Conservation (phyloP, 2,329 filamentous ascomycete genomes). For the Alternaria gaisen region DNA sequence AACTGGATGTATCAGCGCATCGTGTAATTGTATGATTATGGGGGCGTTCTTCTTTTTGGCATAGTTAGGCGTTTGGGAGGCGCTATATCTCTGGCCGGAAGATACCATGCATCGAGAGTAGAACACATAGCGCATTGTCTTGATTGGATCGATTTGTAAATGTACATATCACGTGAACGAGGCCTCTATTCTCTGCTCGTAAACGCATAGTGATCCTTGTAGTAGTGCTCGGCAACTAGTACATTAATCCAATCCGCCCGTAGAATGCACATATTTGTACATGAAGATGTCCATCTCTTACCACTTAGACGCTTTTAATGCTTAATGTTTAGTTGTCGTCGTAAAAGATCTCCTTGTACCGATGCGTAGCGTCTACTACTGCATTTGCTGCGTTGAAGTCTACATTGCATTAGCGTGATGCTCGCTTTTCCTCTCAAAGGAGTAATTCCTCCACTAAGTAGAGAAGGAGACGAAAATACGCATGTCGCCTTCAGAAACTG, state of each 20-base stretch:
- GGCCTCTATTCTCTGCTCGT: not conserved
- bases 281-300: not conserved
- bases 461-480: not conserved
- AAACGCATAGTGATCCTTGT: not conserved
- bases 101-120: not conserved
- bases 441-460: not conserved
- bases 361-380: slow-evolving; percentile 86
- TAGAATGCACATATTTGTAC: not conserved
- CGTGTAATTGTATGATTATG: slow-evolving; percentile 1
- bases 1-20: not conserved
- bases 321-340: slow-evolving; percentile 49
- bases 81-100: not conserved
- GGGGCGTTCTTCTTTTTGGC: not conserved
- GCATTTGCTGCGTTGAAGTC: slow-evolving; percentile 79
- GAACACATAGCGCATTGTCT: not conserved
- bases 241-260: not conserved
- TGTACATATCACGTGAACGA: not conserved
- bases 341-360: slow-evolving; percentile 82
- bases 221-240: not conserved
- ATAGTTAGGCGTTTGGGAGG: not conserved
- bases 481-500: too few relatives aligned
- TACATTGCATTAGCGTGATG: slow-evolving; percentile 45
- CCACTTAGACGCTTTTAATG: not conserved
- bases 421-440: not conserved
- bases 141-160: not conserved